Percentiles rank a stretch among this genome's conserved stretches.
phyloP scores from a whole-genome alignment of 805 yeast species.

The Teunomyces panamensis region DNA sequence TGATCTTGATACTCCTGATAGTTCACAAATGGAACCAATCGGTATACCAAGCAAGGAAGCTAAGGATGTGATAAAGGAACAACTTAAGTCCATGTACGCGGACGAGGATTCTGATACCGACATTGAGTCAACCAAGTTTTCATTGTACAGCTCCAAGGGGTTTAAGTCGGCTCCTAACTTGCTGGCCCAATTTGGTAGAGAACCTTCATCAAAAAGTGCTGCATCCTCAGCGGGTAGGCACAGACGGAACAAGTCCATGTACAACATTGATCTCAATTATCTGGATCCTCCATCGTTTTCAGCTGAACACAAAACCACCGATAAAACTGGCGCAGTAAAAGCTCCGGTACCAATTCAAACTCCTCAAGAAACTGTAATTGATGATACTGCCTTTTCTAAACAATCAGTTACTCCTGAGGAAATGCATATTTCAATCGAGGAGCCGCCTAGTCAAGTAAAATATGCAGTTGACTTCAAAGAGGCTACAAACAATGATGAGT shows the following conservation, averaged over 20 bases:
- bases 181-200: constrained; percentile 3
- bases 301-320: constrained; percentile 10
- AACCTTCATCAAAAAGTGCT: constrained; percentile 4
- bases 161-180: constrained; percentile 23
- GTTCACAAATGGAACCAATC: constrained; percentile 27
- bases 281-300: not conserved
- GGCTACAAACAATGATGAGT: constrained; percentile 3
- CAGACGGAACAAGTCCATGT: constrained; percentile 39
- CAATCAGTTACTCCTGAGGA: constrained; percentile 4
- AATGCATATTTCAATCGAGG: constrained; percentile 27
- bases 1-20: constrained; percentile 12
- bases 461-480: constrained; percentile 43
- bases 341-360: not conserved
- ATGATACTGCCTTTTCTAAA: not conserved
- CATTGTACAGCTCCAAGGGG: constrained; percentile 13
- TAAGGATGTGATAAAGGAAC: constrained; percentile 22
- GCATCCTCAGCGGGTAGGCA: constrained; percentile 28
- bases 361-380: not conserved
- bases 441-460: constrained; percentile 35
- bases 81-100: constrained; percentile 19
- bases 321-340: not conserved
- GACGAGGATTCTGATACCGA: constrained; percentile 32
- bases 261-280: constrained; percentile 23
- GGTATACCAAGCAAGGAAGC: constrained; percentile 36
- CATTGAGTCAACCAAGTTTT: constrained; percentile 21